phyloP scores from a whole-genome alignment of 495 filamentous ascomycete species.

The Penicillium riverlandense region DNA sequence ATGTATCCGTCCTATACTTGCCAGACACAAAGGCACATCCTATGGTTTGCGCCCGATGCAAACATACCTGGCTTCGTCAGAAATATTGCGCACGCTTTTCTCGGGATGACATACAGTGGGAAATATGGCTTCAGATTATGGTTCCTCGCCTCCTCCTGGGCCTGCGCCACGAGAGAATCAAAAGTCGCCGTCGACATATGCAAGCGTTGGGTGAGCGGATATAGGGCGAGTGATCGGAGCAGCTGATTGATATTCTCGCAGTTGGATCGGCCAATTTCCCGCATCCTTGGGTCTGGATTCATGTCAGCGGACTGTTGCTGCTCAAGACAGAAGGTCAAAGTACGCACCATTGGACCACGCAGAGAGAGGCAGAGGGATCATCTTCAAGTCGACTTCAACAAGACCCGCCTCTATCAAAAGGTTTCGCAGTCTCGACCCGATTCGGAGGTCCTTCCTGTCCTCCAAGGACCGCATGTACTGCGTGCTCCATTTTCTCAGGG shows the following conservation, averaged over 20 bases:
- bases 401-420: constrained; percentile 65
- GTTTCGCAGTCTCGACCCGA: constrained; percentile 53
- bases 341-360: constrained; percentile 64
- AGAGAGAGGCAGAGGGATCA: constrained; percentile 68
- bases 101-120: constrained; percentile 45
- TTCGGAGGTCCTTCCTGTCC: constrained; percentile 62
- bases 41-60: constrained; percentile 50
- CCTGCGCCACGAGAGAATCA: constrained; percentile 56
- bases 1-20: too few relatives aligned
- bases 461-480: constrained; percentile 60
- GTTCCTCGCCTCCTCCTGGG: constrained; percentile 59
- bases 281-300: constrained; percentile 48
- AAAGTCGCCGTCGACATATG: constrained; percentile 58
- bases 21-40: too few relatives aligned
- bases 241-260: constrained; percentile 53
- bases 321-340: neutral
- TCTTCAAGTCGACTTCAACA: constrained; percentile 59
- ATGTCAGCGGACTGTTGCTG: neutral
- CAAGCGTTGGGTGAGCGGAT: constrained; percentile 50
- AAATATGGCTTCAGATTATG: constrained; percentile 67
- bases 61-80: constrained; percentile 42
- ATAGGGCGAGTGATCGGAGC: constrained; percentile 54
- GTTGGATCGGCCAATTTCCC: constrained; percentile 56
- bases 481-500: constrained; percentile 66
- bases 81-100: neutral